Base-by-base conservation (phyloP, 768 basidiomycete species). In the Leccinum aurantiacum region DNA sequence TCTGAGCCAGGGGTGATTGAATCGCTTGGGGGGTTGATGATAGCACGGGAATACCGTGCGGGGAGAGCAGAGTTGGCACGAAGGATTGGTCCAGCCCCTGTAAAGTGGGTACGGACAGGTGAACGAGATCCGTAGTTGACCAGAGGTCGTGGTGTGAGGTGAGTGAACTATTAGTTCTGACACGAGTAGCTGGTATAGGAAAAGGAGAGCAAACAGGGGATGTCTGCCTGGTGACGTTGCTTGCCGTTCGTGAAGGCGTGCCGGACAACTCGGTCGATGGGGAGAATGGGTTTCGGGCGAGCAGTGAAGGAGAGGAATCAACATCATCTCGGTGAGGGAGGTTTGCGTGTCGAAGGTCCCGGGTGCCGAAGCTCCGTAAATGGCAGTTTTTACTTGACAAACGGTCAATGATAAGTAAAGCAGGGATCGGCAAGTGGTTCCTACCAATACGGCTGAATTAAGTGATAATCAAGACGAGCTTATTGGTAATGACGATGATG, bases 361-460 rank as follows among this genome's bases (percentile, higher is more conserved):
- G 80, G 9, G 88, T 91, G 19, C 90, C 92, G 65, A 93, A 95
- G 63, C 79, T 83, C 79, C 86, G 89, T 55, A 84, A 69, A 70
- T 95, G 91, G 67, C 93, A 95, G 50, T 79, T 77, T 80, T 93
- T 94, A 76, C 93, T 94, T 73, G 17, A 44, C 8, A 8, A 61
- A 44, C 22, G 24, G 54, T 59, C 7, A 55, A 33, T 33, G 33
- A 44, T 47, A 31, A 50, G 33, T 25, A 53, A 29, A 27, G 25
- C 3, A 44, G 53, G 14, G 19, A 19, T 47, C n/a, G 37, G 6
- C 4, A 3, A 52, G 31, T 13, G 31, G 15, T 38, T 22, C 75
- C 57, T 72, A 79, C 79, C 78, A 80, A 68, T 80, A 79, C 17
- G 80, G 79, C 78, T 79, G 56, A 27, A 57, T 10, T 29, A 53